Evolutionary conservation across 805 yeast species (phyloP).

Genomic region (Saccharomycopsis amapae): DNA sequence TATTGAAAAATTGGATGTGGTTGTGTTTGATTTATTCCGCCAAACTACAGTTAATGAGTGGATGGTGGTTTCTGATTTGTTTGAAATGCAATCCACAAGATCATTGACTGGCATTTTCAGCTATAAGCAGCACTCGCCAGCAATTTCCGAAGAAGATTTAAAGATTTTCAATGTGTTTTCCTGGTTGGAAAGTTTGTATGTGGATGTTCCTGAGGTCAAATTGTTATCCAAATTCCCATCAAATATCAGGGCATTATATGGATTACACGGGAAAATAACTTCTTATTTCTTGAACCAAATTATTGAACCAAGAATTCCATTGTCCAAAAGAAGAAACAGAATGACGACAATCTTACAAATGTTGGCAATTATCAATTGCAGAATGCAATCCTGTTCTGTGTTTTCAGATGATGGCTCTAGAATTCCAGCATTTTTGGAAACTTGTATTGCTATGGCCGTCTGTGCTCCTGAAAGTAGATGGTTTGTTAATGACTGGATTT

Average conservation of each 20-base stretch:
- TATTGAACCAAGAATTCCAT: conserved; percentile 50
- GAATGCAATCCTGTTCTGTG: conserved; percentile 53
- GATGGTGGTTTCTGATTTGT: conserved; percentile 63
- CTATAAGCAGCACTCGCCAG: conserved; percentile 32
- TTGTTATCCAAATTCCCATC: conserved; percentile 53
- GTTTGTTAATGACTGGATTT: conserved; percentile 63
- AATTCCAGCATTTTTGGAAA: conserved; percentile 81
- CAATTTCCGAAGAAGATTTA: conserved; percentile 46
- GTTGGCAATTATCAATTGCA: conserved; percentile 55
- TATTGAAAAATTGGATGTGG: conserved; percentile 54
- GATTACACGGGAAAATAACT: conserved; percentile 60
- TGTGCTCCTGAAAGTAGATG: conserved; percentile 74
- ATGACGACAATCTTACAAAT: conserved; percentile 65
- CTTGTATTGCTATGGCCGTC: conserved; percentile 66
- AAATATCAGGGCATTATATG: conserved; percentile 57
- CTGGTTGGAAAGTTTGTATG: conserved; percentile 56
- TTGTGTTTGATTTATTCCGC: conserved; percentile 50
- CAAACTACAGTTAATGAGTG: conserved; percentile 65
- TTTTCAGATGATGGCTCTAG: conserved; percentile 34
- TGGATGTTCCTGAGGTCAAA: conserved; percentile 37
- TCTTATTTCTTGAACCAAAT: conserved; percentile 58
- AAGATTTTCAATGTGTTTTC: conserved; percentile 60
- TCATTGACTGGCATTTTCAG: conserved; percentile 53
- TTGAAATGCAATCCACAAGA: conserved; percentile 62
- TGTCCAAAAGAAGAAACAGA: conserved; percentile 53